Evolutionary conservation across 139 green algal genomes (phyloP).

Genomic region (Nannochloris sp.): DNA sequence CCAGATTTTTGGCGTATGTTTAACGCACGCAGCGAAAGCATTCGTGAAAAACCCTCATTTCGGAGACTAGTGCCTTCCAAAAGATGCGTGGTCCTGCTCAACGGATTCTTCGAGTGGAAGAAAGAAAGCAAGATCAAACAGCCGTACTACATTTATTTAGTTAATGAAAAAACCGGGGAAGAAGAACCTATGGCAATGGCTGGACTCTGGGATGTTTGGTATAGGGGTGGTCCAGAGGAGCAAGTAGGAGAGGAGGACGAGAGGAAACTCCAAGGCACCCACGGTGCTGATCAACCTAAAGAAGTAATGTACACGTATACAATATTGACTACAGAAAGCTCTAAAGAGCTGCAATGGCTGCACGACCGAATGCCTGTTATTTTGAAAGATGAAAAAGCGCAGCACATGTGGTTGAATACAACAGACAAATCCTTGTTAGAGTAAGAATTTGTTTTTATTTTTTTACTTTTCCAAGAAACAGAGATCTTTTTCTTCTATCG

Average conservation of each 20-base stretch:
- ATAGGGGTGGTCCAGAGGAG: no score
- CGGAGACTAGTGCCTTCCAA: constrained; percentile 37
- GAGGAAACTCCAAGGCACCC: constrained; percentile 1
- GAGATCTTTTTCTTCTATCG: neutral
- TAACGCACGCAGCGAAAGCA: constrained; percentile 55
- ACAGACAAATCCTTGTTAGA: neutral
- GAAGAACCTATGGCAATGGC: constrained; percentile 44
- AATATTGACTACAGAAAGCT: constrained; percentile 60
- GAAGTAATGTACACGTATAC: constrained; percentile 48
- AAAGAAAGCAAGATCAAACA: constrained; percentile 53
- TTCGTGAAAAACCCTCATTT: constrained; percentile 60
- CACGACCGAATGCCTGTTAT: constrained; percentile 81
- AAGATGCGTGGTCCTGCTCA: constrained; percentile 59
- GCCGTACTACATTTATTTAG: constrained; percentile 60
- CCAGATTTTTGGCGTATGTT: constrained; percentile 61
- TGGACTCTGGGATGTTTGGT: constrained; percentile 53
- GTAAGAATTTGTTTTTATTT: neutral
- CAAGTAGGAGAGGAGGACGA: neutral
- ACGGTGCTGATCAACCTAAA: neutral
- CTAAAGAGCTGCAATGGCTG: constrained; percentile 52
- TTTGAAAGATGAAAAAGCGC: constrained; percentile 30
- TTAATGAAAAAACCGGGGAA: neutral
- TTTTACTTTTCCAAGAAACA: neutral
- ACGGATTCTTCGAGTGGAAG: constrained; percentile 85
- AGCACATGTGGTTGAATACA: constrained; percentile 34